phyloP scores from a whole-genome alignment of 345 rosid species.

The Triadica sebifera region DNA sequence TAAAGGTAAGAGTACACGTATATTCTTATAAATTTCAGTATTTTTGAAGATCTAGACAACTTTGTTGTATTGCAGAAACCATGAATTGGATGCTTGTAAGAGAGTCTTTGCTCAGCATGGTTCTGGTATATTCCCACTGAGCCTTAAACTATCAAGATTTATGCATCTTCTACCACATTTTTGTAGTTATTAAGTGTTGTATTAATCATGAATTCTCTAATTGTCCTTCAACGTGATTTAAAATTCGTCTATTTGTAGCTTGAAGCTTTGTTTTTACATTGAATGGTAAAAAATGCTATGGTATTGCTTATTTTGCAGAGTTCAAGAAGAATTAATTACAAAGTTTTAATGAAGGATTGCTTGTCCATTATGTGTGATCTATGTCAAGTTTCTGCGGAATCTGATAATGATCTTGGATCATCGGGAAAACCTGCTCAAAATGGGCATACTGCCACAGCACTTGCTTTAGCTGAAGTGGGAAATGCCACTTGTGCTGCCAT shows the following conservation, averaged over 20 bases:
- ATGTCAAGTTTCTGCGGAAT: slow-evolving; percentile 30
- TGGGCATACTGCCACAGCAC: slow-evolving; percentile 26
- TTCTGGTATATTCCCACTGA: slow-evolving; percentile 52
- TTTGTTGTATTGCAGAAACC: slow-evolving; percentile 53
- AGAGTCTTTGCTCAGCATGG: slow-evolving; percentile 63
- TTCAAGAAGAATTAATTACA: slow-evolving; percentile 70
- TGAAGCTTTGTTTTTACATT: background rate
- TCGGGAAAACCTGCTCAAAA: slow-evolving; percentile 30
- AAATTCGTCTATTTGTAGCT: background rate
- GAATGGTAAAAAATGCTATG: slow-evolving; percentile 5
- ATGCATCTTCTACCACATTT: background rate
- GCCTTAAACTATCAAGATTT: background rate
- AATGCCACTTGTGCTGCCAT: slow-evolving; percentile 45
- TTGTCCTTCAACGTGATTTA: background rate
- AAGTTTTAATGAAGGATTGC: slow-evolving; percentile 62
- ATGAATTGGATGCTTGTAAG: slow-evolving; percentile 64
- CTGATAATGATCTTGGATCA: slow-evolving; percentile 8
- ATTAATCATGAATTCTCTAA: background rate
- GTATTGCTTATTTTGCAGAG: slow-evolving; percentile 42
- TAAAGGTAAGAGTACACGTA: slow-evolving; percentile 38
- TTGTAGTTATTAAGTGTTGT: slow-evolving; percentile 1
- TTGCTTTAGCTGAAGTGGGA: slow-evolving; percentile 49
- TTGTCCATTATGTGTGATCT: slow-evolving; percentile 50
- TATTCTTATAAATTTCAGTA: slow-evolving; percentile 13
- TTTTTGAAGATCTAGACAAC: background rate